phyloP scores from a whole-genome alignment of 2,329 filamentous ascomycete genomes.

The Drechslerella dactyloides region DNA sequence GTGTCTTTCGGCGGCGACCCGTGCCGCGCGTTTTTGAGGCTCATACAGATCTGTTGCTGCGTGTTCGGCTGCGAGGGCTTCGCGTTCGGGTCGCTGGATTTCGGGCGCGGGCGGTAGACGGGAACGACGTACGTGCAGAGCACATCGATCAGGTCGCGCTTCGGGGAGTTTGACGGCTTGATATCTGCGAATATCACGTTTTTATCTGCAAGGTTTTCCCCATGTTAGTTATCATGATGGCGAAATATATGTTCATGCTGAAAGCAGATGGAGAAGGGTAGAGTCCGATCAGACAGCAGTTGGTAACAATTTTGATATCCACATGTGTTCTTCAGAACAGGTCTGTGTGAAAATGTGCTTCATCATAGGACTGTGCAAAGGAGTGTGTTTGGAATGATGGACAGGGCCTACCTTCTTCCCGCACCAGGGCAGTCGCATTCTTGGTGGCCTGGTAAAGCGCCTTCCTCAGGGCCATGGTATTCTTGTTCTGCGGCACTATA shows the following conservation, averaged over 20 bases:
- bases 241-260: no score
- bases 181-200: constrained; percentile 41
- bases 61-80: constrained; percentile 37
- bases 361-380: constrained; percentile 35
- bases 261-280: neutral
- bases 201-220: constrained; percentile 16
- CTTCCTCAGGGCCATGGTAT: constrained; percentile 23
- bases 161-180: constrained; percentile 24
- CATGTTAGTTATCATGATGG: no score
- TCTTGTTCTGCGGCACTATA: constrained; percentile 24
- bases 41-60: constrained; percentile 35
- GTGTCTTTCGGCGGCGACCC: constrained; percentile 9
- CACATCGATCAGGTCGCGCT: constrained; percentile 38
- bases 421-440: constrained; percentile 32
- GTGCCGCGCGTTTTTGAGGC: constrained; percentile 30
- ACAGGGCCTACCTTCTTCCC: constrained; percentile 36
- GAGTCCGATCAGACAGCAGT: constrained; percentile 50
- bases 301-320: constrained; percentile 49
- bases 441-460: constrained; percentile 52
- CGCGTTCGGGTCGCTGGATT: constrained; percentile 25
- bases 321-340: constrained; percentile 51
- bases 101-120: constrained; percentile 27
- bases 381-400: neutral
- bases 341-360: constrained; percentile 52
- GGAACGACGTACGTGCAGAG: constrained; percentile 44